Base-by-base conservation (phyloP, 805 yeast genomes). In the Hanseniaspora osmophila region DNA sequence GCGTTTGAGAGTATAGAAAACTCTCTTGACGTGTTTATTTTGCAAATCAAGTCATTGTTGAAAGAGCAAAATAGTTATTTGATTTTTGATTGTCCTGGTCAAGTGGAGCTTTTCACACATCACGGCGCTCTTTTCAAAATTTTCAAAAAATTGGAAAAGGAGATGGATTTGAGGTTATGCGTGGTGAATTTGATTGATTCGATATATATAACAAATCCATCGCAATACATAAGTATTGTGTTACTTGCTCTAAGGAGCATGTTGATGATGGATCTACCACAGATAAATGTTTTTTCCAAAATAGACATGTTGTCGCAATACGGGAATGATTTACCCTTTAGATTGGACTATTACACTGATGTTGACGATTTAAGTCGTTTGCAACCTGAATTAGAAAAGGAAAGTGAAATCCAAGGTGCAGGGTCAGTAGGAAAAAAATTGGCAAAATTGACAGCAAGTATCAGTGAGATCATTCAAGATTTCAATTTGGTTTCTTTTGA, bases 1-100 rank as follows among this genome's bases (percentile, higher is more conserved):
- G 96, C 96, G 1, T 66, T 88, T 59, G 97, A 92, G 55, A 68
- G 68, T 0, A 48, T 70, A 19, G 74, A 83, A 59, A 67, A 68
- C 30, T 70, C 77, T 19, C 63, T 80, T 43, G 83, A 80, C 27
- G 67, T 69, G 41, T 75, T 86, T 53, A 57, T 81, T 3, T 64
- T 66, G 10, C 76, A 73, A 56, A 66, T 90, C 30, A 68, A 71
- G 47, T 66, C 69, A 30, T 65, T 87, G 11, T 74, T 82, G 5
- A 59, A 66, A 33, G 69, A 73, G 37, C 79, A 77, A 47, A 67
- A 67, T 18, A 75, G 79, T 37, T 86, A 86, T 52, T 60, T 86
- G 11, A 67, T 86, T 3, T 84, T 86, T 63, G 96, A 86, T 61
- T 84, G 94, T 57, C 96, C 96, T 1, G 98, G 98, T 1, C 98